Evolutionary conservation across 306 rosid species (phyloP), one percentile per base, ranked within the genome.

Genomic region (Ziziphus jujuba): DNA sequence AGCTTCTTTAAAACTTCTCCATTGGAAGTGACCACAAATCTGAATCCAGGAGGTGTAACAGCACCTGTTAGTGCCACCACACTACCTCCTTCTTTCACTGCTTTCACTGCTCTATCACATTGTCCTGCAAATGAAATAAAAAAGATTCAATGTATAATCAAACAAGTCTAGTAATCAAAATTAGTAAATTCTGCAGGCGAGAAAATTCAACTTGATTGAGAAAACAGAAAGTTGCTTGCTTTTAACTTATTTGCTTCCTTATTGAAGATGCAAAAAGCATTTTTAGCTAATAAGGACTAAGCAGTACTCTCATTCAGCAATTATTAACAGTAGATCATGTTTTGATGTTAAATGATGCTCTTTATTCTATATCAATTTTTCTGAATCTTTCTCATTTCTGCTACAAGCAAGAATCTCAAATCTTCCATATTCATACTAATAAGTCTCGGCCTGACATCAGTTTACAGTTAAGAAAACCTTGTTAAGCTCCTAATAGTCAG

Each of bases 11-110:
- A 58, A 70, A 88, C 95, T 5, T 66, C 90, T 55, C 98, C 98
- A 56, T 93, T 77, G 9, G 98, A 90, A 34, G 96, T 88, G 5
- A 93, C 96, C 5, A 93, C 97, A 71, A 90, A 93, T 85, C 99
- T 88, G 87, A 93, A 93, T 6, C 97, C 99, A 35, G 99, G 96
- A 25, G 97, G 87, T 16, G 95, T 90, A 44, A 93, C 87, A 0
- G 95, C 96, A 3, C 99, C 99, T 3, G 97, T 93, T 17, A 90
- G 70, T 8, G 84, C 99, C 34, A 90, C 99, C 56, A 93, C 96
- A 49, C 89, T 83, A 0, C 98, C 98, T 19, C 90, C 97, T 79
- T 90, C 96, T 84, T 88, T 88, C 64, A 90, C 79, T 51, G 75
- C 93, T 77, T 86, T 90, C 89, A 90, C 96, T 34, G 97, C 98